Conservation (phyloP, 306 rosid genomes). For the Canavalia ensiformis region DNA sequence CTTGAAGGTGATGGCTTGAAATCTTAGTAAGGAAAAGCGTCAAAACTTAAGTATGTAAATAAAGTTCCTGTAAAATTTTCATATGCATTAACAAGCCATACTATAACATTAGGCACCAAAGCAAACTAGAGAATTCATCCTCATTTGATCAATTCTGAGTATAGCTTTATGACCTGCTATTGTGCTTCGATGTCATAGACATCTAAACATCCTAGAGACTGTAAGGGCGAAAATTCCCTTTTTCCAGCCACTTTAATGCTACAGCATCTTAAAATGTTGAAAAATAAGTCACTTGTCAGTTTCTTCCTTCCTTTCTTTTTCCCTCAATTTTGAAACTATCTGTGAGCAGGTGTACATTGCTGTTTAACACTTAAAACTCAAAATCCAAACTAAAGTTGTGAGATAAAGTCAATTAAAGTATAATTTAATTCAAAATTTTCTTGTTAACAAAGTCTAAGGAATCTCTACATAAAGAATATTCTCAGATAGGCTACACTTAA, state of each 20-base stretch:
- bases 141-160: slow-evolving; percentile 1
- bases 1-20: background rate
- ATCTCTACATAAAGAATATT: background rate
- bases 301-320: background rate
- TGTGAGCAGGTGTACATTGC: background rate
- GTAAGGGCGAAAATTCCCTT: background rate
- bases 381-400: background rate
- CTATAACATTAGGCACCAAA: background rate
- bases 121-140: background rate
- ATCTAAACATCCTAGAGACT: slow-evolving; percentile 1
- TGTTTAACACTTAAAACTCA: background rate
- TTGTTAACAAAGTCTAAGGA: background rate
- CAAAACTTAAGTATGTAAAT: background rate
- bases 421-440: background rate
- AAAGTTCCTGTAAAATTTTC: background rate
- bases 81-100: background rate
- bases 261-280: background rate
- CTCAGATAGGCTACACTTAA: background rate
- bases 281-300: background rate
- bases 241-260: background rate
- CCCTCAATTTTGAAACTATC: background rate
- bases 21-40: background rate
- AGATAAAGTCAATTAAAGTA: background rate
- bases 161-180: background rate
- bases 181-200: background rate